A percentile compares a stretch with the other conserved stretches of the same genome.
These are phyloP conservation scores for Lichina pygmaea DNA, from an alignment of 495 filamentous ascomycete genomes.

Conservation along the genomic window DNA sequence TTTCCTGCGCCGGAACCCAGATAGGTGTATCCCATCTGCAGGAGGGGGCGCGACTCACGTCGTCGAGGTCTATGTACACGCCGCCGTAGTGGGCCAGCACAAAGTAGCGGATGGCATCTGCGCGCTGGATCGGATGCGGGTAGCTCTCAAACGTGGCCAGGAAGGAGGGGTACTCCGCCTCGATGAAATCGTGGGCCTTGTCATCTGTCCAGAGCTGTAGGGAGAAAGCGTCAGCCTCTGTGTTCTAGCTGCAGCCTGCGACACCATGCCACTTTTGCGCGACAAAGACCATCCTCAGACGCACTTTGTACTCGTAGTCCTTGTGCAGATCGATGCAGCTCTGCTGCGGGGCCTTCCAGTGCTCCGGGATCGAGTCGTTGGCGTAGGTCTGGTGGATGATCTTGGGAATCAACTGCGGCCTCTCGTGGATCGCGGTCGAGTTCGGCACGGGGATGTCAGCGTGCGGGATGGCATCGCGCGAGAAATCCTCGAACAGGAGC, in stretches of 20 bases:
- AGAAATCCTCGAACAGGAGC: constrained; percentile 38
- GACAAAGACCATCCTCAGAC: constrained; percentile 5
- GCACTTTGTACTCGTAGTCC: constrained; percentile 61
- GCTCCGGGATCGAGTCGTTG: constrained; percentile 45
- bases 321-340: constrained; percentile 50
- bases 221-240: constrained; percentile 1
- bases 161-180: constrained; percentile 59
- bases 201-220: constrained; percentile 66
- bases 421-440: constrained; percentile 20
- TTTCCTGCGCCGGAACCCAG: background rate
- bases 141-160: constrained; percentile 61
- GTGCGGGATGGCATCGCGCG: constrained; percentile 33
- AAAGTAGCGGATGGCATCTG: constrained; percentile 74
- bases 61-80: constrained; percentile 74
- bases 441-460: constrained; percentile 37
- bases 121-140: constrained; percentile 57
- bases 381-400: constrained; percentile 79
- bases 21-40: background rate
- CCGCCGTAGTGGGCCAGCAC: constrained; percentile 62
- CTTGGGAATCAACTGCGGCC: constrained; percentile 51
- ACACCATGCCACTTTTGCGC: background rate
- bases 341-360: constrained; percentile 47
- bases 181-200: constrained; percentile 6
- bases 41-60: constrained; percentile 22
- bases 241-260: constrained; percentile 1